phyloP scores from a whole-genome alignment of 169 alveolate species.

The Eimeria necatrix region DNA sequence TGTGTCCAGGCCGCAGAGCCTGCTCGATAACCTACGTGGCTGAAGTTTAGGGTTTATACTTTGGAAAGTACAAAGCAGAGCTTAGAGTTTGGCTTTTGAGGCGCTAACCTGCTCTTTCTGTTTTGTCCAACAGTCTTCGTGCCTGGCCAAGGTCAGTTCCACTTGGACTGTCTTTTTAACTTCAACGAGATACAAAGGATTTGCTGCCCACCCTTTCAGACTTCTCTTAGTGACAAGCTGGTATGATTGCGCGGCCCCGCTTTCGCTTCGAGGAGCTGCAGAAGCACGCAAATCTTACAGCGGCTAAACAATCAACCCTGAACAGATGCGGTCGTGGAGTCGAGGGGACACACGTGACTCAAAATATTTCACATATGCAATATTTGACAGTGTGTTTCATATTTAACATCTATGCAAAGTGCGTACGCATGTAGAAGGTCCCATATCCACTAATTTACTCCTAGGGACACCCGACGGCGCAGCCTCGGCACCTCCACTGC shows the following conservation, averaged over 20 bases:
- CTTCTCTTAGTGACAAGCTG: not conserved
- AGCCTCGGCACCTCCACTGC: not conserved
- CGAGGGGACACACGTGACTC: too few relatives aligned
- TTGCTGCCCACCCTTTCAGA: not conserved
- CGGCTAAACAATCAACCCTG: not conserved
- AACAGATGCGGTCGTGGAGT: not conserved
- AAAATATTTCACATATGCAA: too few relatives aligned
- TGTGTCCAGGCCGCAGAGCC: not conserved
- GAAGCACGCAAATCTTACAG: not conserved
- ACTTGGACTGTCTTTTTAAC: not conserved
- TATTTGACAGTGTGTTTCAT: too few relatives aligned
- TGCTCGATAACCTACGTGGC: too few relatives aligned
- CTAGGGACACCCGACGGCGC: not conserved
- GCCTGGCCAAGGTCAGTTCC: constrained; percentile 32
- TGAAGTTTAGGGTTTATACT: not conserved
- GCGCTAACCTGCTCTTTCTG: constrained; percentile 29
- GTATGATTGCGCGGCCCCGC: not conserved
- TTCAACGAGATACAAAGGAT: not conserved
- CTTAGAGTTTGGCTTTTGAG: not conserved
- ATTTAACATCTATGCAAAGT: too few relatives aligned
- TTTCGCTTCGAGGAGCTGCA: not conserved
- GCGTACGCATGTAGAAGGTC: too few relatives aligned
- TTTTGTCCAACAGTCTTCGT: constrained; percentile 44
- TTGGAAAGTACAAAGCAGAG: not conserved
- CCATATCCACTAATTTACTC: too few relatives aligned